Percentiles rank a stretch among this genome's conserved stretches.
phyloP scores from a whole-genome alignment of 2,329 filamentous ascomycete genomes.

The Boeremia exigua region DNA sequence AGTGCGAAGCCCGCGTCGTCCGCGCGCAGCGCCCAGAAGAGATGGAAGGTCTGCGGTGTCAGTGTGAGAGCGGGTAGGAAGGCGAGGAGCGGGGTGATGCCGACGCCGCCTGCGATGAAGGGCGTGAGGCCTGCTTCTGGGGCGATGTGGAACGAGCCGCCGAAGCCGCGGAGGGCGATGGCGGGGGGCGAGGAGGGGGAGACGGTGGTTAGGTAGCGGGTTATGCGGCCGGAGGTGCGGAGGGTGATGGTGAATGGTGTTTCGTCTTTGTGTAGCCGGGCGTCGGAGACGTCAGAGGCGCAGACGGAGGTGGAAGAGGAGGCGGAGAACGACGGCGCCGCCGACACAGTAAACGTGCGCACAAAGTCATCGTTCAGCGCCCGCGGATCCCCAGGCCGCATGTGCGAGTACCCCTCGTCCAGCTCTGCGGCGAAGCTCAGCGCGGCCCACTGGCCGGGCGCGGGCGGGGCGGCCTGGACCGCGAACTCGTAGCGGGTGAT shows the following conservation, averaged over 20 bases:
- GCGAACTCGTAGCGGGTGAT: slow-evolving; percentile 70
- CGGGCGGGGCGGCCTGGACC: slow-evolving; percentile 53
- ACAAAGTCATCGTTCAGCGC: slow-evolving; percentile 85
- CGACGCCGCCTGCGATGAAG: slow-evolving; percentile 80
- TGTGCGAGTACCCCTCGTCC: slow-evolving; percentile 78
- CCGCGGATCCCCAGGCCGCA: slow-evolving; percentile 79
- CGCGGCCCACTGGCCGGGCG: slow-evolving; percentile 81
- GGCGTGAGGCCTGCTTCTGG: slow-evolving; percentile 52
- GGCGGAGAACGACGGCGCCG: no score
- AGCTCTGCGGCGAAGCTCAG: slow-evolving; percentile 74
- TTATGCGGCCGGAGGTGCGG: no score
- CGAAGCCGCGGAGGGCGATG: slow-evolving; percentile 37
- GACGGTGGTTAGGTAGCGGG: no score
- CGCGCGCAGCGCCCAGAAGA: slow-evolving; percentile 73
- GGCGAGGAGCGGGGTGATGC: slow-evolving; percentile 79
- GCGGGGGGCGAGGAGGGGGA: slow-evolving; percentile 42
- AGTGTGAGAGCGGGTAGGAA: background rate
- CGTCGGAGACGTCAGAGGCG: no score
- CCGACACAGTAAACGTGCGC: slow-evolving; percentile 82
- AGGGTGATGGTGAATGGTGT: no score
- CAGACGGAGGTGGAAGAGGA: no score
- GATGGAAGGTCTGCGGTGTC: slow-evolving; percentile 48
- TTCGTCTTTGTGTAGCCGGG: no score
- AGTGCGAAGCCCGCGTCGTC: slow-evolving; percentile 70
- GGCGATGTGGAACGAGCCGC: background rate